phyloP scores from a whole-genome alignment of 352 stramenopile genomes.

The Pythium brassicae region DNA sequence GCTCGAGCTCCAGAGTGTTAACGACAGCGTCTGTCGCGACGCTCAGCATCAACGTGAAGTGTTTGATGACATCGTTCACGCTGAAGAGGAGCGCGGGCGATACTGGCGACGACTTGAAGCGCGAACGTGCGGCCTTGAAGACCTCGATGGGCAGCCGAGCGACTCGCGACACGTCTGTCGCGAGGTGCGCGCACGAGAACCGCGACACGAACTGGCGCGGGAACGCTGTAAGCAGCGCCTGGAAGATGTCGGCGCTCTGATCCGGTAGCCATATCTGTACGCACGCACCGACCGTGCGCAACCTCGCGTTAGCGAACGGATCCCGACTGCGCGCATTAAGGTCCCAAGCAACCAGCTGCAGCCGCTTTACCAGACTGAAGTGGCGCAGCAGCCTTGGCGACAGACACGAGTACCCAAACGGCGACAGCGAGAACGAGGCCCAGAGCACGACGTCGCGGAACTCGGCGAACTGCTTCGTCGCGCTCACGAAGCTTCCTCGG shows the following conservation, averaged over 20 bases:
- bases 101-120: conserved; percentile 22
- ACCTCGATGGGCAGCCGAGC: conserved; percentile 39
- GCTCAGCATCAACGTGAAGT: conserved; percentile 48
- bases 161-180: conserved; percentile 18
- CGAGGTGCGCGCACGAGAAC: conserved; percentile 14
- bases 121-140: conserved; percentile 20
- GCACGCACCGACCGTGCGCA: neutral
- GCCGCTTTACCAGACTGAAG: conserved; percentile 45
- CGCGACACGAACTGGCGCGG: conserved; percentile 26
- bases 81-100: conserved; percentile 41
- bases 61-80: conserved; percentile 34
- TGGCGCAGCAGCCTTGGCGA: conserved; percentile 49
- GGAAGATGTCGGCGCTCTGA: conserved; percentile 32
- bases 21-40: conserved; percentile 16
- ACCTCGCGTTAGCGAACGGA: neutral
- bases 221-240: conserved; percentile 36
- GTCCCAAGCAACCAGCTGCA: neutral
- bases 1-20: conserved; percentile 35
- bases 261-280: conserved; percentile 41
- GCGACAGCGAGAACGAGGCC: conserved; percentile 40
- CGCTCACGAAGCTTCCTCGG: conserved; percentile 43
- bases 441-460: conserved; percentile 47
- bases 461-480: conserved; percentile 53
- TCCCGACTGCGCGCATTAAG: no score
- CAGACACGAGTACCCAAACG: conserved; percentile 35